These are phyloP conservation scores for Mucor saturninus DNA, from an alignment of 371 early-diverging fungal species.

Conservation along the genomic window DNA sequence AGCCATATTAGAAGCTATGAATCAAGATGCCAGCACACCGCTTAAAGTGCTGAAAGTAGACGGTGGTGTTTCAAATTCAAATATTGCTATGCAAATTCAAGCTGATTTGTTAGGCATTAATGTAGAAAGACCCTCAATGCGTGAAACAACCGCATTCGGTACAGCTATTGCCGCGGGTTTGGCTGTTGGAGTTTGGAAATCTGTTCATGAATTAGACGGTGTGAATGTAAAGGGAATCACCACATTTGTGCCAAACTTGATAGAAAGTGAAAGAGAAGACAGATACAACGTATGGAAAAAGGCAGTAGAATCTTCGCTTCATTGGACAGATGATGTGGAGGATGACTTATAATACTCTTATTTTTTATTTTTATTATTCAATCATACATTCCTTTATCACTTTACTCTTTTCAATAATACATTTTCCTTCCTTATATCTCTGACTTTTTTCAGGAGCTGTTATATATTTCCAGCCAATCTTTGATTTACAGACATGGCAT, in stretches of 20 bases:
- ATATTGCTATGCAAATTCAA: constrained; percentile 91
- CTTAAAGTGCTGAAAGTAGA: constrained; percentile 84
- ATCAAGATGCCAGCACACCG: constrained; percentile 68
- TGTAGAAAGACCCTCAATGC: constrained; percentile 88
- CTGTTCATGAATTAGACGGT: constrained; percentile 36
- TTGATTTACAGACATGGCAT: constrained; percentile 64
- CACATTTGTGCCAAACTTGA: constrained; percentile 53
- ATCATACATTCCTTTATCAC: constrained; percentile 48
- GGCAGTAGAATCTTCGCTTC: constrained; percentile 78
- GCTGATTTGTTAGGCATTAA: constrained; percentile 84
- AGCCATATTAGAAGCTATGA: constrained; percentile 93
- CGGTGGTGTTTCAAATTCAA: constrained; percentile 92
- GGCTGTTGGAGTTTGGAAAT: constrained; percentile 79
- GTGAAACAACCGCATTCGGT: constrained; percentile 93
- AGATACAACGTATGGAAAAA: constrained; percentile 81
- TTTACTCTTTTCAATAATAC: constrained; percentile 71
- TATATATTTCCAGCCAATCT: constrained; percentile 64
- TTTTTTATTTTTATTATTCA: constrained; percentile 19
- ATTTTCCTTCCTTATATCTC: constrained; percentile 84
- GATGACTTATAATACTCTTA: constrained; percentile 10
- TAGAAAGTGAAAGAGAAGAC: constrained; percentile 61
- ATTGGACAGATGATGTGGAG: constrained; percentile 56
- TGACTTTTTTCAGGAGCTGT: constrained; percentile 62
- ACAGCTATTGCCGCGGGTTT: constrained; percentile 95
- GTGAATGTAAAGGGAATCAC: constrained; percentile 42